Evolutionary conservation across 202 grass and related monocot genomes (phyloP).

Genomic region (Eragrostis tef): DNA sequence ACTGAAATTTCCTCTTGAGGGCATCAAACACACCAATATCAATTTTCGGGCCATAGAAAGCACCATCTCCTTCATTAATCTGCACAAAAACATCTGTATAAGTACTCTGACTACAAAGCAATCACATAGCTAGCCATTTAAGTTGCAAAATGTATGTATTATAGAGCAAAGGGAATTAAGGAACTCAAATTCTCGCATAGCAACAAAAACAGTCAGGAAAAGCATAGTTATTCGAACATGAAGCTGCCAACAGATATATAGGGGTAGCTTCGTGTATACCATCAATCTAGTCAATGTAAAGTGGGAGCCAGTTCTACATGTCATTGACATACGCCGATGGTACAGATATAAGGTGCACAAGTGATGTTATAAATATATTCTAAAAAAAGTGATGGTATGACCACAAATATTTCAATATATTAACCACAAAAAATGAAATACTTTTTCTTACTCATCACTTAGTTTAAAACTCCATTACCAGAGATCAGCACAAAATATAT

Average conservation of each 20-base stretch:
- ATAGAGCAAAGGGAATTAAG: constrained; percentile 2
- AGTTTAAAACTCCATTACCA: not conserved
- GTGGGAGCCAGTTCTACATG: no score
- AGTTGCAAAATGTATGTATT: not conserved
- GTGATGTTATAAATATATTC: not conserved
- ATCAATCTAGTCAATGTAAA: no score
- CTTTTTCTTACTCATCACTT: constrained; percentile 13
- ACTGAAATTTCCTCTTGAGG: constrained; percentile 97
- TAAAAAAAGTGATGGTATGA: no score
- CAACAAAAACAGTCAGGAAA: not conserved
- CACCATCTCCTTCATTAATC: constrained; percentile 99
- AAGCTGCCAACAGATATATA: not conserved
- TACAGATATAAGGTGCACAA: no score
- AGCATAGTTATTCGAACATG: not conserved
- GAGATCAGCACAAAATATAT: not conserved
- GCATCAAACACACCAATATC: constrained; percentile 99
- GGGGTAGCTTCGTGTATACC: no score
- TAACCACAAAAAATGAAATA: not conserved
- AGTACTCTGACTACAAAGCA: constrained; percentile 27
- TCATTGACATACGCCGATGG: no score
- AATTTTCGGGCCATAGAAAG: constrained; percentile 98
- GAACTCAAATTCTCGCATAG: not conserved
- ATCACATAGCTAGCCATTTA: not conserved
- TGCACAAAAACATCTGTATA: constrained; percentile 42
- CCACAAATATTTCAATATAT: not conserved